Evolutionary conservation across 371 early-diverging fungal species (phyloP).

Genomic region (Actinomortierella ambigua): DNA sequence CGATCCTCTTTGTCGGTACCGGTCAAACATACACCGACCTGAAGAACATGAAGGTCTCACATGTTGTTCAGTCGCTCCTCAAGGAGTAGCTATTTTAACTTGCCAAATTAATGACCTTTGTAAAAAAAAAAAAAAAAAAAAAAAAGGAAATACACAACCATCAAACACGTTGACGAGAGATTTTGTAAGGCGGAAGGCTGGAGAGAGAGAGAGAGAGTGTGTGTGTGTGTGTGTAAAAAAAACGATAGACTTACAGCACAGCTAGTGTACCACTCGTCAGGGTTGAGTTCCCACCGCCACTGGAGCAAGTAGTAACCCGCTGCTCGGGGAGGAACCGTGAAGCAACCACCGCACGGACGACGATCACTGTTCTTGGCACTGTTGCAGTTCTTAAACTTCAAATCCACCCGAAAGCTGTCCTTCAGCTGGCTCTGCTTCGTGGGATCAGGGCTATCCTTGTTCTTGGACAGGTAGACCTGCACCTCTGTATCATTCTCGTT

Average conservation of each 20-base stretch:
- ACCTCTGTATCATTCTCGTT: slow-evolving; percentile 29
- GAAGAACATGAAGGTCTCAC: slow-evolving; percentile 83
- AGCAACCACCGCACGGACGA: slow-evolving; percentile 22
- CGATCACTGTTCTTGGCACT: slow-evolving; percentile 4
- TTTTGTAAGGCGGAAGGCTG: slow-evolving; percentile 2
- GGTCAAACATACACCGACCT: slow-evolving; percentile 99
- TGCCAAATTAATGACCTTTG: not conserved
- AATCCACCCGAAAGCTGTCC: slow-evolving; percentile 1
- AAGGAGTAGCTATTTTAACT: slow-evolving; percentile 58
- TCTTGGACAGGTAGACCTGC: slow-evolving; percentile 24
- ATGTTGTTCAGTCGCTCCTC: slow-evolving; percentile 86
- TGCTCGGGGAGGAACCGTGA: slow-evolving; percentile 10
- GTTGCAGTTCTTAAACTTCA: slow-evolving; percentile 36
- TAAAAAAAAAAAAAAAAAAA: not conserved
- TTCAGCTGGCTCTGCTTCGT: slow-evolving; percentile 9
- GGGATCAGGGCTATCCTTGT: slow-evolving; percentile 12
- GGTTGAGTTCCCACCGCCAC: slow-evolving; percentile 31
- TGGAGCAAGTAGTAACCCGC: slow-evolving; percentile 14
- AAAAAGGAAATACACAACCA: not conserved
- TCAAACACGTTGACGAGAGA: not conserved
- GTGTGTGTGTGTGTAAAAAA: too few species aligned
- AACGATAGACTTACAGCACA: slow-evolving; percentile 26
- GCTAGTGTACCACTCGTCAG: slow-evolving; percentile 39
- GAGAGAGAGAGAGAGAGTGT: too few species aligned
- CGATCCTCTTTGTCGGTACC: slow-evolving; percentile 99